Conservation (phyloP, 352 stramenopile species). For the Globisporangium cystogenes region DNA sequence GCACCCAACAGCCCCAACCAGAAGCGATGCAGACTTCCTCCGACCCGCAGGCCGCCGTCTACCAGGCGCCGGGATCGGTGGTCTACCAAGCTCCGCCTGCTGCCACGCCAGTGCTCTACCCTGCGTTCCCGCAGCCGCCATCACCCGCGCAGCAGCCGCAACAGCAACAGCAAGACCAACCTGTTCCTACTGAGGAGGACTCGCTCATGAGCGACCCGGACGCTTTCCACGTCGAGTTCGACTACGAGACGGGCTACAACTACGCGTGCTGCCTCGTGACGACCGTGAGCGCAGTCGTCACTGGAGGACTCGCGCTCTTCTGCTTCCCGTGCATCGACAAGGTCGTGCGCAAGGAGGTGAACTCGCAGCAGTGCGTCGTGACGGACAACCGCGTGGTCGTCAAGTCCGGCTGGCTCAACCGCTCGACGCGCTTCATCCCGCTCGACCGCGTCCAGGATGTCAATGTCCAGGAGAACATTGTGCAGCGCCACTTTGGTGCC, state of each 20-base stretch:
- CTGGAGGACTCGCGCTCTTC: constrained; percentile 4
- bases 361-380: constrained; percentile 28
- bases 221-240: constrained; percentile 18
- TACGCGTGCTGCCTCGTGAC: constrained; percentile 12
- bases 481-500: constrained; percentile 28
- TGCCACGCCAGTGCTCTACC: background rate
- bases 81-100: background rate
- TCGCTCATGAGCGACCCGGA: constrained; percentile 1
- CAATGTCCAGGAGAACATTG: constrained; percentile 30
- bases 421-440: constrained; percentile 33
- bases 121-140: background rate
- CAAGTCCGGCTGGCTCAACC: constrained; percentile 32
- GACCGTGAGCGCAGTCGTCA: constrained; percentile 5
- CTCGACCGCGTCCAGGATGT: constrained; percentile 44
- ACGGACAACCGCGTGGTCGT: constrained; percentile 32
- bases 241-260: constrained; percentile 14
- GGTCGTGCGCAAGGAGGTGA: constrained; percentile 21
- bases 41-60: background rate
- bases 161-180: too few species aligned
- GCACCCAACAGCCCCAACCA: background rate
- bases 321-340: constrained; percentile 12
- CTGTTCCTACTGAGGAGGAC: background rate
- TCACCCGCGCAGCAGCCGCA: background rate
- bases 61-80: background rate
- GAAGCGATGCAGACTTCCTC: background rate